Percentiles rank a stretch among this genome's conserved stretches.
Evolutionary conservation across 2,329 filamentous ascomycete genomes (phyloP).

Genomic region (Cadophora luteo-olivacea): DNA sequence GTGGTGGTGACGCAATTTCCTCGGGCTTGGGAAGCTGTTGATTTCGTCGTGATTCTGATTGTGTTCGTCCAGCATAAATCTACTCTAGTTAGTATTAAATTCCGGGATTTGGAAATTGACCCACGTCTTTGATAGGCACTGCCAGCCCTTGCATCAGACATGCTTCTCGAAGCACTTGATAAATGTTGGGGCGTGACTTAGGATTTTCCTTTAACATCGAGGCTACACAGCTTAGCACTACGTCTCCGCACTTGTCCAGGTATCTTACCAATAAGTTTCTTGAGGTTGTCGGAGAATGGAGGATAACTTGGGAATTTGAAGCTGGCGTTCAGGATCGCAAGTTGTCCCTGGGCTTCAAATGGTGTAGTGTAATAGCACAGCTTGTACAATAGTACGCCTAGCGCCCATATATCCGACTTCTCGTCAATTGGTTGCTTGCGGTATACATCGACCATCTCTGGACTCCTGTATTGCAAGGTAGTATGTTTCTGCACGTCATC

Average conservation of each 20-base stretch:
- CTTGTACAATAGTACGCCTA: constrained; percentile 96
- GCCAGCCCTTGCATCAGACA: constrained; percentile 89
- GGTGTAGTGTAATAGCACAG: constrained; percentile 99
- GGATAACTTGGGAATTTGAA: constrained; percentile 92
- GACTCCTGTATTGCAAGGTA: constrained; percentile 95
- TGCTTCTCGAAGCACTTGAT: constrained; percentile 86
- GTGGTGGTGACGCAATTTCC: constrained; percentile 56
- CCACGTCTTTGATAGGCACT: constrained; percentile 86
- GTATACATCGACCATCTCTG: constrained; percentile 99
- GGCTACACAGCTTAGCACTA: constrained; percentile 54
- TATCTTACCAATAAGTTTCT: constrained; percentile 82
- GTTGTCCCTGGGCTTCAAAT: constrained; percentile 96
- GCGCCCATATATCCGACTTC: constrained; percentile 96
- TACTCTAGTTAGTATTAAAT: constrained; percentile 45
- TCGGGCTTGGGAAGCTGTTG: constrained; percentile 65
- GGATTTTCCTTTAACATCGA: constrained; percentile 91
- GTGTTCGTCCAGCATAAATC: constrained; percentile 73
- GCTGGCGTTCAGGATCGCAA: constrained; percentile 94
- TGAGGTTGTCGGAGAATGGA: constrained; percentile 85
- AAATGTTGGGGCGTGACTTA: constrained; percentile 82
- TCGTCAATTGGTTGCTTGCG: constrained; percentile 96
- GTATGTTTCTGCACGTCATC: constrained; percentile 98
- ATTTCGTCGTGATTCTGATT: constrained; percentile 66
- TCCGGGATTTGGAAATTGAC: constrained; percentile 44
- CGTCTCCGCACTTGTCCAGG: not conserved